Evolutionary conservation across 2,329 filamentous ascomycete genomes (phyloP).

Genomic region (Lithohypha guttulata): DNA sequence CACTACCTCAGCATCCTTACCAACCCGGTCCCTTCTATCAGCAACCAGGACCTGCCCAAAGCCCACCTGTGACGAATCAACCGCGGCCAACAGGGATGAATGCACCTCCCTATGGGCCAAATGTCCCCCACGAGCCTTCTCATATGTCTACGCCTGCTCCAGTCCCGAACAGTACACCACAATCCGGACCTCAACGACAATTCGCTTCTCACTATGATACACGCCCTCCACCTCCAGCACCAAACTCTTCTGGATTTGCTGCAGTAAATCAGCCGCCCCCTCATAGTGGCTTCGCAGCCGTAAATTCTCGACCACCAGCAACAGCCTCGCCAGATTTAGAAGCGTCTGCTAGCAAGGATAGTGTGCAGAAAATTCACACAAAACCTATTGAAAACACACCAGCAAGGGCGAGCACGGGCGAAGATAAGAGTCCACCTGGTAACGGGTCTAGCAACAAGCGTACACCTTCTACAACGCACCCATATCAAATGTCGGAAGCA

Average conservation of each 20-base stretch:
- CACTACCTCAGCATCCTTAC: slow-evolving; percentile 1
- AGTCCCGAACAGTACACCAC: slow-evolving; percentile 7
- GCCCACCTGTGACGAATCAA: slow-evolving; percentile 5
- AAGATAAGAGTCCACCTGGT: slow-evolving; percentile 8
- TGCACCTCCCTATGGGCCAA: too few relatives aligned
- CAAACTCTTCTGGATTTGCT: slow-evolving; percentile 18
- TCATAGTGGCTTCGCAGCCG: slow-evolving; percentile 17
- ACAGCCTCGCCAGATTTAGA: slow-evolving; percentile 12
- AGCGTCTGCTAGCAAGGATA: neutral
- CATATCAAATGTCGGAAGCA: slow-evolving; percentile 22
- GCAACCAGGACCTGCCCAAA: neutral
- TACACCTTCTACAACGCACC: slow-evolving; percentile 21
- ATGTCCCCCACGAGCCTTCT: slow-evolving; percentile 13
- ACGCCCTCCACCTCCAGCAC: slow-evolving; percentile 16
- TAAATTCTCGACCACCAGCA: slow-evolving; percentile 15
- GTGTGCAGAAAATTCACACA: slow-evolving; percentile 9
- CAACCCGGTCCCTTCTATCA: neutral
- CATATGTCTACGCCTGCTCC: slow-evolving; percentile 13
- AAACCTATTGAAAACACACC: slow-evolving; percentile 8
- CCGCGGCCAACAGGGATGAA: too few relatives aligned
- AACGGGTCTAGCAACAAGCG: slow-evolving; percentile 11
- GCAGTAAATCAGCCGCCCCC: slow-evolving; percentile 18
- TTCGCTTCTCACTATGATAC: slow-evolving; percentile 19
- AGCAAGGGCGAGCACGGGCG: slow-evolving; percentile 2
- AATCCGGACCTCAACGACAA: slow-evolving; percentile 14